Evolutionary conservation across 2,329 filamentous ascomycete genomes (phyloP).

Genomic region (Aspergillus transmontanensis): DNA sequence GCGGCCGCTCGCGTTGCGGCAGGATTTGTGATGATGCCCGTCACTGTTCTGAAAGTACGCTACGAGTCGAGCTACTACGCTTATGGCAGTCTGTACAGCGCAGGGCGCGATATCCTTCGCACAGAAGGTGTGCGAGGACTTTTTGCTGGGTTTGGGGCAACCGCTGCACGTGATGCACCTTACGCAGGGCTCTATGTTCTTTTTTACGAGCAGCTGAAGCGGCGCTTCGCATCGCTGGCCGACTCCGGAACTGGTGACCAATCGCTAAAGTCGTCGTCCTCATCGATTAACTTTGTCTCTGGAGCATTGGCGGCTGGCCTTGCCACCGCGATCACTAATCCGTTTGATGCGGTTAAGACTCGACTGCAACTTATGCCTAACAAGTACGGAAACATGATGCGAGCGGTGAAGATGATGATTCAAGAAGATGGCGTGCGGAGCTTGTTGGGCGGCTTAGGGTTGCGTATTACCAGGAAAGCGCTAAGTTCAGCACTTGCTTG

Average conservation of each 20-base stretch:
- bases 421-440: slow-evolving; percentile 76
- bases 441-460: slow-evolving; percentile 80
- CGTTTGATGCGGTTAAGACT: slow-evolving; percentile 96
- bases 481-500: slow-evolving; percentile 93
- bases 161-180: slow-evolving; percentile 89
- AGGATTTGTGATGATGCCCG: slow-evolving; percentile 89
- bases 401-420: slow-evolving; percentile 77
- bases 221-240: slow-evolving; percentile 32
- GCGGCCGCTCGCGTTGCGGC: slow-evolving; percentile 82
- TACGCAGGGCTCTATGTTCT: slow-evolving; percentile 94
- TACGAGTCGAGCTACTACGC: slow-evolving; percentile 88
- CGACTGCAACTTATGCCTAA: slow-evolving; percentile 85
- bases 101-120: slow-evolving; percentile 72
- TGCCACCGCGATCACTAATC: slow-evolving; percentile 89
- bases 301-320: slow-evolving; percentile 78
- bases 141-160: slow-evolving; percentile 92
- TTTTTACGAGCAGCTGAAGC: slow-evolving; percentile 72
- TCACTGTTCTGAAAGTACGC: slow-evolving; percentile 94
- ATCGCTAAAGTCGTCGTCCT: slow-evolving; percentile 27
- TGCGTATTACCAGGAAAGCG: slow-evolving; percentile 89
- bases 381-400: slow-evolving; percentile 79
- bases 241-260: slow-evolving; percentile 20
- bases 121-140: slow-evolving; percentile 79
- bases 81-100: slow-evolving; percentile 75
- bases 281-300: slow-evolving; percentile 79